Base-by-base conservation (phyloP, 83 land plant species). In the Picea mariana region DNA sequence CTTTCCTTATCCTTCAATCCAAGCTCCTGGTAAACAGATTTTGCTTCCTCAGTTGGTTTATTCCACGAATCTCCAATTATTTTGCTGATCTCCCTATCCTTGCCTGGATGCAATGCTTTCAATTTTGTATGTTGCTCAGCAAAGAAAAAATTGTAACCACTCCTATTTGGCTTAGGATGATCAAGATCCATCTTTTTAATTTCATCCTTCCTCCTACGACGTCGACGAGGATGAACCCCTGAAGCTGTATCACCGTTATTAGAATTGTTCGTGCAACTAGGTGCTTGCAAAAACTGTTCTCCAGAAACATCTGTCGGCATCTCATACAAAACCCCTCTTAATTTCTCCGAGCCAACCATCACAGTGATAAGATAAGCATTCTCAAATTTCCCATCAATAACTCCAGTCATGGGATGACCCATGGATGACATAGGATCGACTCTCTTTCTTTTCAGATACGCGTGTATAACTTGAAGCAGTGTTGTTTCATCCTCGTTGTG, bases 141-240 rank as follows among this genome's bases (percentile, higher is more conserved):
- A 87, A 97, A 95, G 89, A 95, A 97, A 84, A 95, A 97, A 78
- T 95, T 97, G 88, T 97, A 97, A 17, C 96, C 96, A 71, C 96
- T 95, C 83, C 98, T 81, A 65, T 92, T 97, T 34, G 92, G 93
- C 83, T 91, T 95, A 44, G 97, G 97, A 80, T 88, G 94, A 67
- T 86, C 84, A 3, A 96, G 94, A 76, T 96, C 94, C 77, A 86
- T 83, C 78, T 79, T 86, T 27, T 81, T 87, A 6, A 93, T 83
- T 84, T 89, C 90, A 61, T 81, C 86, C 79, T 88, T 92, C 84
- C 82, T 91, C 80, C 93, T 87, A 9, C 93, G 83, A 7, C 86
- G 72, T 6, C 92, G 86, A 2, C 89, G 82, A 77, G 79, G 59
- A 1, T 77, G 81, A 5, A 49, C 55, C 23, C 77, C 81, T 34